A percentile compares a stretch with the other conserved stretches of the same genome.
Conservation (phyloP, 1,284 basidiomycete species). For the Naganishia liquefaciens region DNA sequence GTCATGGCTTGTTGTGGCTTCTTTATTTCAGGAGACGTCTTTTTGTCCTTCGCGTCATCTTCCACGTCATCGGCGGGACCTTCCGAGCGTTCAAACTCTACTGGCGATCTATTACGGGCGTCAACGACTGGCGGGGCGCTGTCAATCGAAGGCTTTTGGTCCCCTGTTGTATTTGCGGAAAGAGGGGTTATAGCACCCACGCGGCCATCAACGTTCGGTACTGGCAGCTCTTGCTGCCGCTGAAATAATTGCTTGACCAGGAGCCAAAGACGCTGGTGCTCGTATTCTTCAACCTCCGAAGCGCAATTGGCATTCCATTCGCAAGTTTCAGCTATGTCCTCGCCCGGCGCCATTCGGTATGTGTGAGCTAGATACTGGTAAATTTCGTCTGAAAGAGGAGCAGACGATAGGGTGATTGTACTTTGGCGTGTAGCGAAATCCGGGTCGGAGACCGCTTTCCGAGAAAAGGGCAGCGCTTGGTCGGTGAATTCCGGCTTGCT, state of each 20-base stretch:
- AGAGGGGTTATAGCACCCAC: neutral
- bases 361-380: constrained; percentile 67
- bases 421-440: constrained; percentile 42
- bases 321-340: constrained; percentile 57
- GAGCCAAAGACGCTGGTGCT: constrained; percentile 26
- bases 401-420: constrained; percentile 32
- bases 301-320: constrained; percentile 58
- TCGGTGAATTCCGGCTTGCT: constrained; percentile 61
- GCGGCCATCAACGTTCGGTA: constrained; percentile 18
- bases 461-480: constrained; percentile 48
- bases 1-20: constrained; percentile 22
- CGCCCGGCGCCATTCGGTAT: constrained; percentile 64
- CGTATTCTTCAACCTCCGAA: constrained; percentile 63
- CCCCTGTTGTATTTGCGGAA: neutral
- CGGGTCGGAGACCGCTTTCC: constrained; percentile 49
- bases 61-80: neutral
- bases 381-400: constrained; percentile 56
- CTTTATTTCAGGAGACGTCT: neutral
- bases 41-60: neutral
- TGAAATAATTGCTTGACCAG: constrained; percentile 29
- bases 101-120: neutral
- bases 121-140: neutral
- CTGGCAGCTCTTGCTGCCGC: constrained; percentile 21
- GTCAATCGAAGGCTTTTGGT: constrained; percentile 3
- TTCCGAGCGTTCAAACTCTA: neutral